Percentiles rank a stretch among this genome's conserved stretches.
Evolutionary conservation across 192 early-diverging fungal species (phyloP).

Genomic region (Coemansia sp.): DNA sequence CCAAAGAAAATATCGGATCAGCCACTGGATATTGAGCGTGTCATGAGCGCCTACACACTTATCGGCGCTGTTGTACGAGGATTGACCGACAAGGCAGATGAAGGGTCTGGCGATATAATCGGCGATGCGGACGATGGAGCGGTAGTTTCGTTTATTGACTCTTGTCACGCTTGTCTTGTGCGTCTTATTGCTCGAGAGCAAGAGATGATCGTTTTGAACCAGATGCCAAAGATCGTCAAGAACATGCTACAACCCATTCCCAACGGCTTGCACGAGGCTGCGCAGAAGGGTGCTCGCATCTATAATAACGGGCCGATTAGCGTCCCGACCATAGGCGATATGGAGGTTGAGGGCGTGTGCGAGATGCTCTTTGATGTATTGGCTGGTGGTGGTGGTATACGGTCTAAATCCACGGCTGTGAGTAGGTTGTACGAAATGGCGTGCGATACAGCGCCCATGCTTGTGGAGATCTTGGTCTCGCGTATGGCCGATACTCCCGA

Average conservation of each 20-base stretch:
- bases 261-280: conserved; percentile 41
- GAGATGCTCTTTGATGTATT: conserved; percentile 14
- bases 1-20: conserved; percentile 31
- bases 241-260: conserved; percentile 51
- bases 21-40: conserved; percentile 32
- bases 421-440: conserved; percentile 11
- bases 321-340: background rate
- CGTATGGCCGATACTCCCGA: conserved; percentile 21
- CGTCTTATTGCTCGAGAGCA: conserved; percentile 44
- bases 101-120: background rate
- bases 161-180: conserved; percentile 21
- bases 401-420: background rate
- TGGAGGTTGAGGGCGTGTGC: conserved; percentile 16
- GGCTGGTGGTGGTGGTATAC: background rate
- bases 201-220: conserved; percentile 34
- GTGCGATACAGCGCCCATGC: conserved; percentile 35
- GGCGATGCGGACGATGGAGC: conserved; percentile 14
- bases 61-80: conserved; percentile 9
- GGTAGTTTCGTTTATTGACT: conserved; percentile 21
- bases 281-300: conserved; percentile 33
- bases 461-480: conserved; percentile 28
- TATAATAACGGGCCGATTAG: conserved; percentile 40
- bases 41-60: conserved; percentile 32
- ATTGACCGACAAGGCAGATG: background rate
- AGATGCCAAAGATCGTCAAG: conserved; percentile 42